Base-by-base conservation (phyloP, 768 basidiomycete genomes). In the Lactarius evosmus region DNA sequence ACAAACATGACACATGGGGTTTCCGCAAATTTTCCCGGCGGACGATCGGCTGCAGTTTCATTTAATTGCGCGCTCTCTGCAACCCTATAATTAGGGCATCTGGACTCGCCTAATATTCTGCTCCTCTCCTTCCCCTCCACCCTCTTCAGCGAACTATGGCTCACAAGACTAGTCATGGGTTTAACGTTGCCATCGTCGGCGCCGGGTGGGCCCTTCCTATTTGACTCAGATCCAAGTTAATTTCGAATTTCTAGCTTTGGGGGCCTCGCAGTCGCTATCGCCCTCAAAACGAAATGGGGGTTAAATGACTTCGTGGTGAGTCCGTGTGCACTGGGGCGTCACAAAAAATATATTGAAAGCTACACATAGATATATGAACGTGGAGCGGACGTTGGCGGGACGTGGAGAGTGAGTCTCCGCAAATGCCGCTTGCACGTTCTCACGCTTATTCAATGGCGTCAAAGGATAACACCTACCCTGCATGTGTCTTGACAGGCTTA, bases 351-450 rank as follows among this genome's bases (percentile, higher is more conserved):
- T 17, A 19, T 19, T n/a, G n/a, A n/a, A n/a, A n/a, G n/a, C n/a
- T n/a, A n/a, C 16, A 16, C 34, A 2, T 38, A 77, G 76, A 73
- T 76, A 6, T 73, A 73, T 41, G 75, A 76, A 53, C 69, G 70
- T 56, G 67, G 67, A 1, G 36, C 53, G 6, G 74, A 68, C 25
- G 51, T 76, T 34, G 71, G 71, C 16, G 71, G 71, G 16, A 72
- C 69, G 2, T 72, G 71, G 71, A 56, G 68, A 32, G 71, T 72
- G 34, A 60, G 70, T 58, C n/a, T 33, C 14, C 29, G 1, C 14
- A 32, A 16, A 6, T 6, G 32, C 1, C 17, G 17, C 36, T 33
- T 27, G 27, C 22, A 7, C n/a, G 55, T 51, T 30, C 58, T 36
- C 25, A 32, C 51, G 25, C 29, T 30, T 3, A 58, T 25, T 14